These are phyloP conservation scores for Podaxis sp. DNA, from an alignment of 768 basidiomycete genomes.

Conservation along the genomic window DNA sequence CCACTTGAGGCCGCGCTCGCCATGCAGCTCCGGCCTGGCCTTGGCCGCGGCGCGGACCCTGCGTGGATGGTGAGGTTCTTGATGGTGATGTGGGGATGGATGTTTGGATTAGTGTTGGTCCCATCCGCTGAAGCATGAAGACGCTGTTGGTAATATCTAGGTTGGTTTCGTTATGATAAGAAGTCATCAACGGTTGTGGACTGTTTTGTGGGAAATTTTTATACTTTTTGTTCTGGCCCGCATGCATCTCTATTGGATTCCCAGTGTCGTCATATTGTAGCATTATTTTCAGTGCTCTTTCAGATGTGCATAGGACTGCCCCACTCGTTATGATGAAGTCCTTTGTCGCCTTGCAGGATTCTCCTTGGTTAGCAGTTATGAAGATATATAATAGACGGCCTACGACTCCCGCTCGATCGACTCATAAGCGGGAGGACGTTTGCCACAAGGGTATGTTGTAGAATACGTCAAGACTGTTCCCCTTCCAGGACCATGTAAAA, in stretches of 20 bases:
- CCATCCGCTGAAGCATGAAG: background rate
- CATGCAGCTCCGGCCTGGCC: slow-evolving; percentile 72
- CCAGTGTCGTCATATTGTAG: background rate
- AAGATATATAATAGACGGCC: background rate
- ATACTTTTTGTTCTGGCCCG: background rate
- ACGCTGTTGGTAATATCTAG: background rate
- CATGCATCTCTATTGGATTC: background rate
- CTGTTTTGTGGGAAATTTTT: slow-evolving; percentile 1
- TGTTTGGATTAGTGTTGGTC: slow-evolving; percentile 47
- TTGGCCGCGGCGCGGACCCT: slow-evolving; percentile 66
- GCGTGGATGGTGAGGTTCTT: slow-evolving; percentile 79
- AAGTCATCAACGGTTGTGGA: background rate
- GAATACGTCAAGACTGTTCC: no score
- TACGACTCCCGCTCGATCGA: background rate
- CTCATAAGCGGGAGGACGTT: no score
- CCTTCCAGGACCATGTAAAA: no score
- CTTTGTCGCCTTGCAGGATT: background rate
- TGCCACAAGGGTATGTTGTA: no score
- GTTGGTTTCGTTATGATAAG: background rate
- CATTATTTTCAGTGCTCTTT: background rate
- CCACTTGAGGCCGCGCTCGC: slow-evolving; percentile 67
- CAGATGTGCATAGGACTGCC: background rate
- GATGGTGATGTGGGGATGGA: slow-evolving; percentile 79
- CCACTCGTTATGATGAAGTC: background rate
- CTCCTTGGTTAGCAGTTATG: background rate